Evolutionary conservation across 768 basidiomycete genomes (phyloP).

Genomic region (Phaeotremella skinneri): DNA sequence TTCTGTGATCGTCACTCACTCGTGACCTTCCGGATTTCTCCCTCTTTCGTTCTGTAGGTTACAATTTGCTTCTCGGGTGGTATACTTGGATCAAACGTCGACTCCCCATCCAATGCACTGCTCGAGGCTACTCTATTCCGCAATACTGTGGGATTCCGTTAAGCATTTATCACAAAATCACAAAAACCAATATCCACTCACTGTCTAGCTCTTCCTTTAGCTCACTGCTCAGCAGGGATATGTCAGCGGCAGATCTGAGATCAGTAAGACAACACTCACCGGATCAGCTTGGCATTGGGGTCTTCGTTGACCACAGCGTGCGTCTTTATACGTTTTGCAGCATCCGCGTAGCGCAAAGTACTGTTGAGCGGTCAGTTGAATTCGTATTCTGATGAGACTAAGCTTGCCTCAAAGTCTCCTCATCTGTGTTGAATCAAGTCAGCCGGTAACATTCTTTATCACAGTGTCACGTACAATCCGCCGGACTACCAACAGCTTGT

Average conservation of each 20-base stretch:
- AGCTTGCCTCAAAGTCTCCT: constrained; percentile 72
- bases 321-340: constrained; percentile 99
- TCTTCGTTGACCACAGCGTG: constrained; percentile 99
- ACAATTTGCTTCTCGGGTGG: constrained; percentile 95
- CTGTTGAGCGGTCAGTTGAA: constrained; percentile 41
- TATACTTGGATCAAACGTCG: constrained; percentile 77
- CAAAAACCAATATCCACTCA: too few relatives aligned
- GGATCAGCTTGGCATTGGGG: constrained; percentile 97
- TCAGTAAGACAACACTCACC: constrained; percentile 45
- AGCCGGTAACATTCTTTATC: not conserved
- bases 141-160: constrained; percentile 56
- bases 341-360: constrained; percentile 95
- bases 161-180: not conserved
- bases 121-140: constrained; percentile 59
- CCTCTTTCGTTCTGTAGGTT: constrained; percentile 87
- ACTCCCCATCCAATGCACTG: constrained; percentile 57
- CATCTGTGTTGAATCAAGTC: constrained; percentile 54
- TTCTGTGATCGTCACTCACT: constrained; percentile 47
- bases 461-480: constrained; percentile 60
- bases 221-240: constrained; percentile 54
- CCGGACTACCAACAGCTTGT: constrained; percentile 56
- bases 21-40: constrained; percentile 88
- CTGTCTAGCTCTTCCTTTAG: constrained; percentile 94
- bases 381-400: not conserved
- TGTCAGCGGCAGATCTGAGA: not conserved